phyloP scores from a whole-genome alignment of 768 basidiomycete species.

The Pleurotus cornucopiae region DNA sequence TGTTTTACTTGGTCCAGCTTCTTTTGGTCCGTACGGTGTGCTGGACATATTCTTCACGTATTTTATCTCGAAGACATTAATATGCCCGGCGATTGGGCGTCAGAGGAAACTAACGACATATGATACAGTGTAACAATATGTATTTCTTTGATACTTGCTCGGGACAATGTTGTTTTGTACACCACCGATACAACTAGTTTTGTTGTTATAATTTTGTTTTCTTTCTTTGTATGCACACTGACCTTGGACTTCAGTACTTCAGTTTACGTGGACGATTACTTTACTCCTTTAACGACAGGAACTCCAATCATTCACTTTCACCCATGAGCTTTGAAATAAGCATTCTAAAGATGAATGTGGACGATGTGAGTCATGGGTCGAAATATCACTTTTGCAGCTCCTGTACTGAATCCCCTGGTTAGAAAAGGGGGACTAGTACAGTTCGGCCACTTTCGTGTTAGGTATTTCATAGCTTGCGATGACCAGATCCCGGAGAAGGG shows the following conservation, averaged over 20 bases:
- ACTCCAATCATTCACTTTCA: slow-evolving; percentile 76
- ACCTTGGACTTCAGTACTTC: background rate
- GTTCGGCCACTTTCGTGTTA: slow-evolving; percentile 64
- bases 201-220: background rate
- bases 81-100: background rate
- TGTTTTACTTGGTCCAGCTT: background rate
- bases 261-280: background rate
- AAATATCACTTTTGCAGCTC: slow-evolving; percentile 70
- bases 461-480: slow-evolving; percentile 60
- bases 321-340: slow-evolving; percentile 76
- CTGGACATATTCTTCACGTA: slow-evolving; percentile 1
- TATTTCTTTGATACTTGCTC: background rate
- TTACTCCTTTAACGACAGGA: slow-evolving; percentile 49
- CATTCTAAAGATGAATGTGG: slow-evolving; percentile 67
- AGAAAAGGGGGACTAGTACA: slow-evolving; percentile 57
- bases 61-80: too few relatives aligned
- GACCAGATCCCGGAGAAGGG: slow-evolving; percentile 48
- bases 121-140: background rate
- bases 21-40: background rate
- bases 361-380: slow-evolving; percentile 75
- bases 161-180: background rate
- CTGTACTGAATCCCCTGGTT: slow-evolving; percentile 56
- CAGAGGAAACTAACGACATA: background rate
- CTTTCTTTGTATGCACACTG: background rate
- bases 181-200: background rate